Base-by-base conservation (phyloP, 140 eudicot species). In the Stevia rebaudiana region DNA sequence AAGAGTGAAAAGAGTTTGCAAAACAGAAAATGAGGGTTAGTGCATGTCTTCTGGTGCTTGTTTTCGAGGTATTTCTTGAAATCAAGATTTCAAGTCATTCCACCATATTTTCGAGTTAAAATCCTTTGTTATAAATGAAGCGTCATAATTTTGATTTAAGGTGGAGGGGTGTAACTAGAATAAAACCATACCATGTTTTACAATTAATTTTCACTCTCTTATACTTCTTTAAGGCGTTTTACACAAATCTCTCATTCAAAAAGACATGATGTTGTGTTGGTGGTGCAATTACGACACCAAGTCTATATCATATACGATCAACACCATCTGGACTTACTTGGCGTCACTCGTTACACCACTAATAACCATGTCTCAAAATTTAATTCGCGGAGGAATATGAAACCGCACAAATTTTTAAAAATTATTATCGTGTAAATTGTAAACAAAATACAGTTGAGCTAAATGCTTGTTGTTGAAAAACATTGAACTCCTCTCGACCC, bases 211-310 rank as follows among this genome's bases (percentile, higher is more conserved):
- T n/a, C n/a, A n/a, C n/a, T n/a, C n/a, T n/a, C n/a, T n/a, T n/a
- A n/a, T n/a, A n/a, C n/a, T n/a, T n/a, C n/a, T n/a, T n/a, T n/a
- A n/a, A n/a, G n/a, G n/a, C n/a, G 13, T 22, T 21, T 13, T 8
- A 22, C 57, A 13, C 6, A 54, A 4, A n/a, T n/a, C 5, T 18
- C 8, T 9, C 40, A 54, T 57, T 58, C 55, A 66, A 72, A 61
- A 41, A 74, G 25, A 63, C 68, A 74, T 15, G 57, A 42, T n/a
- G n/a, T n/a, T n/a, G 7, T 49, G 63, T 64, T 21, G 70, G 77
- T 35, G 83, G 80, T 74, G 83, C 83, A 79, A 79, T 74, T 80
- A 69, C 70, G 67, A 79, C 77, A 71, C 83, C 74, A 67, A 6
- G 46, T 4, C 53, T 50, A 51, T 17, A 52, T 28, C 33, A 28